These are phyloP conservation scores for Corylus americana DNA, from an alignment of 306 rosid species.

Conservation along the genomic window DNA sequence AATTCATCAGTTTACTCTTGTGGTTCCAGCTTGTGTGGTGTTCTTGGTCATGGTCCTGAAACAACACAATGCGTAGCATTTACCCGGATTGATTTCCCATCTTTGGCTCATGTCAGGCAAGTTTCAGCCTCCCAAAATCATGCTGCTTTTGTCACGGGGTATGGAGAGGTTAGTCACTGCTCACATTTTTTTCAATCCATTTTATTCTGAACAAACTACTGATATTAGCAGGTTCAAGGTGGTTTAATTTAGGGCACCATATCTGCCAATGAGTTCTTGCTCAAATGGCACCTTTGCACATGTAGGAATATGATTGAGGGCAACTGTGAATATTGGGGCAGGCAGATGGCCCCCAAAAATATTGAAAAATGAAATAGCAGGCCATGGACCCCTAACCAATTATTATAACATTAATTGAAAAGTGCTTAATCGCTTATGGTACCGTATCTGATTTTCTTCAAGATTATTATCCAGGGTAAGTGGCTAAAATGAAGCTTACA, in stretches of 20 bases:
- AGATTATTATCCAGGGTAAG: neutral
- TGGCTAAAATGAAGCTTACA: neutral
- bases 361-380: too few species aligned
- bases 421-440: neutral
- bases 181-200: constrained; percentile 2
- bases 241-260: neutral
- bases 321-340: too few species aligned
- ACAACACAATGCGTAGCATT: constrained; percentile 76
- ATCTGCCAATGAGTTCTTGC: neutral
- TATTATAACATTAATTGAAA: too few species aligned
- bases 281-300: neutral
- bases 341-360: too few species aligned
- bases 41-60: constrained; percentile 89
- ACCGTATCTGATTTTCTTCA: neutral
- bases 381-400: too few species aligned
- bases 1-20: constrained; percentile 82
- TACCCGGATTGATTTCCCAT: constrained; percentile 64
- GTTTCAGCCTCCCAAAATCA: constrained; percentile 90
- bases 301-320: neutral
- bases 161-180: constrained; percentile 73
- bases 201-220: constrained; percentile 11
- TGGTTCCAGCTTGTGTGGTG: constrained; percentile 86
- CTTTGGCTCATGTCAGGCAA: constrained; percentile 59
- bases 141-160: constrained; percentile 78
- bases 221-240: neutral